phyloP scores from a whole-genome alignment of 441 rosid species.

The Populus trichocarpa region DNA sequence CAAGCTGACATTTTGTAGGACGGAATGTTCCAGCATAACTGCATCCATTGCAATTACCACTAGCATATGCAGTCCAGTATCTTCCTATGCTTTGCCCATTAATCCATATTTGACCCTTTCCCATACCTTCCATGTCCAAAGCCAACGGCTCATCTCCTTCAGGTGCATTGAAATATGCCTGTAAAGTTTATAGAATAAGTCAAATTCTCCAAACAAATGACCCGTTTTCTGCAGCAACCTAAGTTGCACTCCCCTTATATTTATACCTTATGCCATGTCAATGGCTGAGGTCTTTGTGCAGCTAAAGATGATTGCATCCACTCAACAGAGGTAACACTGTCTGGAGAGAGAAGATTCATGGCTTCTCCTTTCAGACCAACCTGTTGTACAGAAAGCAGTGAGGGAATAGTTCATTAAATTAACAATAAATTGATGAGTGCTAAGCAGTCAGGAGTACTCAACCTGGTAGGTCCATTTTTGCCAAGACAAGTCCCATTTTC shows the following conservation, averaged over 20 bases:
- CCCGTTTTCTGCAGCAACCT: neutral
- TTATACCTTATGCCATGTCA: constrained; percentile 97
- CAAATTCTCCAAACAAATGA: neutral
- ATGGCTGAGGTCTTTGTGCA: constrained; percentile 67
- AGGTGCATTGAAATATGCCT: constrained; percentile 88
- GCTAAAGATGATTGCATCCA: constrained; percentile 77
- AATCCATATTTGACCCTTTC: constrained; percentile 98
- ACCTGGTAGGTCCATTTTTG: constrained; percentile 98
- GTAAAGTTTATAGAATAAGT: constrained; percentile 13
- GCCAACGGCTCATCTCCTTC: constrained; percentile 93
- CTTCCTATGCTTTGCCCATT: constrained; percentile 93
- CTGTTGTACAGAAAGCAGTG: constrained; percentile 39
- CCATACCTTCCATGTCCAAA: constrained; percentile 94
- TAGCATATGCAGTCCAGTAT: constrained; percentile 89
- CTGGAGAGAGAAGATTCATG: constrained; percentile 72
- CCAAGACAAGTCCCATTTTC: constrained; percentile 85
- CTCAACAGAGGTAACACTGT: constrained; percentile 55
- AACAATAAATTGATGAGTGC: neutral
- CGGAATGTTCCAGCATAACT: constrained; percentile 71
- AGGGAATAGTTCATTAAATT: constrained; percentile 7
- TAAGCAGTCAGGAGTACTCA: constrained; percentile 6
- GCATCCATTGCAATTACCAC: constrained; percentile 73
- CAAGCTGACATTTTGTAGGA: constrained; percentile 77
- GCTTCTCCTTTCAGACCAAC: constrained; percentile 95
- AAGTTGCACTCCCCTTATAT: neutral